A percentile compares a stretch with the other conserved stretches of the same genome.
These are phyloP conservation scores for Rhizomucor miehei DNA, from an alignment of 371 early-diverging fungal species.

Conservation along the genomic window DNA sequence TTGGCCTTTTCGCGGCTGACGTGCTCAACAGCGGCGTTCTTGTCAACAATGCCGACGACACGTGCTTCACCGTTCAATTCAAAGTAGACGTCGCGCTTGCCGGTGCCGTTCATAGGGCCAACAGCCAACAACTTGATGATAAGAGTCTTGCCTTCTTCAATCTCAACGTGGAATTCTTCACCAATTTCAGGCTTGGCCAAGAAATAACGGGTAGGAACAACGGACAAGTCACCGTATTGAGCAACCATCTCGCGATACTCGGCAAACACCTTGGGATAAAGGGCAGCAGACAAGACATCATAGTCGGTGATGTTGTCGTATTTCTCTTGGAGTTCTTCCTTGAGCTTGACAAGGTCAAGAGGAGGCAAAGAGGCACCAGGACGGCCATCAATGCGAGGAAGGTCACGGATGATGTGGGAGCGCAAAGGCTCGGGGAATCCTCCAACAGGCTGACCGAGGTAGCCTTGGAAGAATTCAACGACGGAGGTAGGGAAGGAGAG, in stretches of 20 bases:
- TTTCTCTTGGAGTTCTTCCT: conserved; percentile 68
- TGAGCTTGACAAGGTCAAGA: conserved; percentile 74
- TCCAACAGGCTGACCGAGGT: conserved; percentile 89
- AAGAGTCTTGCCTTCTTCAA: conserved; percentile 87
- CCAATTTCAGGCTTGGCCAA: conserved; percentile 79
- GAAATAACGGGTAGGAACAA: conserved; percentile 90
- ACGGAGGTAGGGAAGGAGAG: conserved; percentile 92
- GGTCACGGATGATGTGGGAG: conserved; percentile 72
- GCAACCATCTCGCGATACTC: conserved; percentile 74
- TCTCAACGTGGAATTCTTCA: conserved; percentile 84
- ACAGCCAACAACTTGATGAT: conserved; percentile 90
- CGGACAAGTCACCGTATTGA: conserved; percentile 81
- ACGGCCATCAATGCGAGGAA: conserved; percentile 77
- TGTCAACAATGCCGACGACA: conserved; percentile 72
- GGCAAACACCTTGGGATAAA: conserved; percentile 94
- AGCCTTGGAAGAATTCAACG: conserved; percentile 95
- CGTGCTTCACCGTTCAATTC: conserved; percentile 93
- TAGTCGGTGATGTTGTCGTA: conserved; percentile 80
- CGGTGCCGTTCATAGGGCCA: conserved; percentile 75
- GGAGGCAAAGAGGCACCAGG: conserved; percentile 84
- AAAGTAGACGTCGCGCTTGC: conserved; percentile 93
- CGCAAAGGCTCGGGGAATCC: conserved; percentile 95
- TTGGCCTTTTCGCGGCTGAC: conserved; percentile 81
- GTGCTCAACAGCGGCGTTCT: conserved; percentile 58
- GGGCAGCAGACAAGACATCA: conserved; percentile 81